Evolutionary conservation across 441 rosid genomes (phyloP).

Genomic region (Corymbia citriodora): DNA sequence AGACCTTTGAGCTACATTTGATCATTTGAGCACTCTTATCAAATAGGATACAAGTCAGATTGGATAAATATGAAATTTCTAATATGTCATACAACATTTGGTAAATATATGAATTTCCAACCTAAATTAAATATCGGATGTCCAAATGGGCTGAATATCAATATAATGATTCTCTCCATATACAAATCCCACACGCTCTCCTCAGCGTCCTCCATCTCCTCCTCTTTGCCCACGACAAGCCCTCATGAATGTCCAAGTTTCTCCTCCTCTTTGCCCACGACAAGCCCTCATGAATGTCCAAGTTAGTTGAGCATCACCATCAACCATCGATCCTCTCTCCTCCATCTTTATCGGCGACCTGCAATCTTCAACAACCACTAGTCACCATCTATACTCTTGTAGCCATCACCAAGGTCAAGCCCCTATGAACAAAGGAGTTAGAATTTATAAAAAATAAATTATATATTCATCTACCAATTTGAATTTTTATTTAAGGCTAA

Average conservation of each 20-base stretch:
- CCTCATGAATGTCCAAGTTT: not conserved
- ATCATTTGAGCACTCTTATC: not conserved
- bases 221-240: not conserved
- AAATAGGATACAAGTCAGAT: too few species aligned
- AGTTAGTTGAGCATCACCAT: not conserved
- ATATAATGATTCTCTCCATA: too few species aligned
- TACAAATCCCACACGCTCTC: not conserved
- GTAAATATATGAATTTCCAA: not conserved
- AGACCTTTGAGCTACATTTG: not conserved
- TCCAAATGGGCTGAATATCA: fast-evolving
- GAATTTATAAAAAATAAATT: too few species aligned
- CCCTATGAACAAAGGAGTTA: not conserved
- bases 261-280: not conserved
- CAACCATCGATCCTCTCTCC: not conserved
- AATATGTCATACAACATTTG: too few species aligned
- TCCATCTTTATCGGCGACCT: not conserved
- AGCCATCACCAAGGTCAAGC: fast-evolving
- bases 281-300: not conserved
- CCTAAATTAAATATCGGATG: fast-evolving
- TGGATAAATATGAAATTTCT: not conserved
- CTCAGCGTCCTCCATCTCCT: not conserved
- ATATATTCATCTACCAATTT: too few species aligned
- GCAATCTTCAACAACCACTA: not conserved
- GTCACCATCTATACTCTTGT: not conserved
- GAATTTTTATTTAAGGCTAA: too few species aligned